Evolutionary conservation across 2,329 filamentous ascomycete genomes (phyloP).

Genomic region (Septoria linicola): DNA sequence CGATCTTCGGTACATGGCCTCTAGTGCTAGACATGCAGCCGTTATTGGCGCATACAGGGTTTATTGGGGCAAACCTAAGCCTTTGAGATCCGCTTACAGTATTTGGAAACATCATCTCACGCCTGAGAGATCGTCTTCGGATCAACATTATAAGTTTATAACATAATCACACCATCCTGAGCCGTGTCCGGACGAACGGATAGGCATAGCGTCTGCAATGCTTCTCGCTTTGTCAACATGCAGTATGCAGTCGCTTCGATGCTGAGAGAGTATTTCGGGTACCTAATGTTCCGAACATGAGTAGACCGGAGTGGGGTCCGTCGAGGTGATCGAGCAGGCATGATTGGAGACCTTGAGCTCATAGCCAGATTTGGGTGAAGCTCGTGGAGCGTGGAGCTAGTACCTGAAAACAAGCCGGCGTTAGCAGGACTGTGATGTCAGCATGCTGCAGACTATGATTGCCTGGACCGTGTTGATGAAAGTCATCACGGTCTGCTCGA

Average conservation of each 20-base stretch:
- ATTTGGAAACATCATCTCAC: neutral
- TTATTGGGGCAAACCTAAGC: neutral
- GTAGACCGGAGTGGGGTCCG: too few species aligned
- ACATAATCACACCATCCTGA: too few species aligned
- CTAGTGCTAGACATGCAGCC: neutral
- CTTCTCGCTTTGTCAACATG: too few species aligned
- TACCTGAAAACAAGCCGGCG: constrained; percentile 2
- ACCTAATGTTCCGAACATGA: too few species aligned
- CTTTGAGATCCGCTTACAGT: neutral
- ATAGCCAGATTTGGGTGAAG: neutral
- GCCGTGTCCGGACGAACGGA: neutral
- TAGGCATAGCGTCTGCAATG: too few species aligned
- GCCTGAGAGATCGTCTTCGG: neutral
- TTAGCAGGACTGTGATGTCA: constrained; percentile 6
- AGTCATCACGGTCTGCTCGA: too few species aligned
- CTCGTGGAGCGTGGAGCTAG: neutral
- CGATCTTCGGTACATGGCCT: neutral
- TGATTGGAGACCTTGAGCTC: neutral
- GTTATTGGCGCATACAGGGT: constrained; percentile 1
- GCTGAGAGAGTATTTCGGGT: too few species aligned
- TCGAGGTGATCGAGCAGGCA: too few species aligned
- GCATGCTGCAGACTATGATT: neutral
- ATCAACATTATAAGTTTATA: neutral
- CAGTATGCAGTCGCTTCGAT: too few species aligned
- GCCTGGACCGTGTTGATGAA: too few species aligned